phyloP scores from a whole-genome alignment of 192 early-diverging fungal species.

The Dissophora ornata region DNA sequence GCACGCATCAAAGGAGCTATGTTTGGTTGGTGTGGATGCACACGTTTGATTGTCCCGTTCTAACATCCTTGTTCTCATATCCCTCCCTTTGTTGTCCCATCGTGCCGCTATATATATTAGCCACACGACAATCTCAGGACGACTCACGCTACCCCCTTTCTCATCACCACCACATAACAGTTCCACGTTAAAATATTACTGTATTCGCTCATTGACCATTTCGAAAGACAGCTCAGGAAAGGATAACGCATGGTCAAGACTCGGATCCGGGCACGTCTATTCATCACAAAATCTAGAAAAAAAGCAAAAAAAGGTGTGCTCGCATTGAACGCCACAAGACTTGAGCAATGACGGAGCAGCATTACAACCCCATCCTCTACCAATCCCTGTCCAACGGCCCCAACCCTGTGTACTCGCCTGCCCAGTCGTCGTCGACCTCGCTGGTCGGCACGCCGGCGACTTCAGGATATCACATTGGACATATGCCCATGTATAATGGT shows the following conservation, averaged over 20 bases:
- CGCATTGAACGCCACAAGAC: neutral
- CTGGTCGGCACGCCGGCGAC: slow-evolving; percentile 33
- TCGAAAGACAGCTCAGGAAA: neutral
- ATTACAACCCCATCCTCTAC: slow-evolving; percentile 51
- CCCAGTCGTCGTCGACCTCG: slow-evolving; percentile 39
- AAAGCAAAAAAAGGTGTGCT: slow-evolving; percentile 37
- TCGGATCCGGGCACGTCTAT: slow-evolving; percentile 23
- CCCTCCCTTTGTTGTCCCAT: too few species aligned
- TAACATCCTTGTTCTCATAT: too few species aligned
- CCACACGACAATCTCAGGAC: too few species aligned
- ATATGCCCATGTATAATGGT: slow-evolving; percentile 55
- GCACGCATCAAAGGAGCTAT: too few species aligned
- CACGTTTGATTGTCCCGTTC: too few species aligned
- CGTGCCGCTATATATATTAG: too few species aligned
- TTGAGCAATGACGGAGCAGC: slow-evolving; percentile 45
- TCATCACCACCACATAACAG: too few species aligned
- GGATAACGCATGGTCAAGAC: slow-evolving; percentile 43
- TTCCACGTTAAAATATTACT: too few species aligned
- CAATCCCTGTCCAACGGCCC: slow-evolving; percentile 45
- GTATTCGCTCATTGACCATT: neutral
- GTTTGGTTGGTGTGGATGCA: too few species aligned
- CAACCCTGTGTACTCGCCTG: slow-evolving; percentile 39
- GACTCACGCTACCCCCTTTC: too few species aligned
- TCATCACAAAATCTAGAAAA: slow-evolving; percentile 32
- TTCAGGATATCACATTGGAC: slow-evolving; percentile 40